phyloP scores from a whole-genome alignment of 2,329 filamentous ascomycete species.

The Tolypocladium inflatum region DNA sequence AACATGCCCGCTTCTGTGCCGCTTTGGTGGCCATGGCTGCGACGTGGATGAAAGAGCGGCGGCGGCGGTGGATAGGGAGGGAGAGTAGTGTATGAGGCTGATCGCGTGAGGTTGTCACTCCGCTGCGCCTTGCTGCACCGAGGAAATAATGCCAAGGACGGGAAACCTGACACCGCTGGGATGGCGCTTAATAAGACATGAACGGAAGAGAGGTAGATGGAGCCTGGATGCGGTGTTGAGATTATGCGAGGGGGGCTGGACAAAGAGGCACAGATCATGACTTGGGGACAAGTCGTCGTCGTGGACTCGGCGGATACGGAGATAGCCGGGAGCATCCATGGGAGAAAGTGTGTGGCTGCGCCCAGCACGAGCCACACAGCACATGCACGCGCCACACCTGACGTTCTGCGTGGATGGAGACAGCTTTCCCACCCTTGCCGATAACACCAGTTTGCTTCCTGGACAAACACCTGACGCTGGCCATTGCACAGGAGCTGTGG shows the following conservation, averaged over 20 bases:
- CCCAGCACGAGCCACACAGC: not conserved
- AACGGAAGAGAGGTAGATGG: not conserved
- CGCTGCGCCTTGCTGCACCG: not conserved
- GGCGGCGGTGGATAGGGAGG: not conserved
- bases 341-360: not conserved
- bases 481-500: not conserved
- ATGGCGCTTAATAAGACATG: not conserved
- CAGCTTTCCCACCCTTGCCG: not conserved
- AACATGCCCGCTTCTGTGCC: conserved; percentile 59
- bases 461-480: not conserved
- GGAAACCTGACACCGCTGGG: not conserved
- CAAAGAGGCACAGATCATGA: not conserved
- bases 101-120: conserved; percentile 11
- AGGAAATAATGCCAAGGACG: not conserved
- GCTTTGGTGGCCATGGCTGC: conserved; percentile 59
- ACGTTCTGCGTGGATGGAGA: not conserved
- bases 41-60: conserved; percentile 1
- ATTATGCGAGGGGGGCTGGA: not conserved
- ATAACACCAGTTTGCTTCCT: not conserved
- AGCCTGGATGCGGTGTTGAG: not conserved
- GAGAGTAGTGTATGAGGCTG: conserved; percentile 3
- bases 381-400: not conserved
- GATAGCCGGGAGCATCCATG: not conserved
- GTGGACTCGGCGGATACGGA: not conserved
- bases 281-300: not conserved